Evolutionary conservation across 2,329 filamentous ascomycete genomes (phyloP), one percentile per base, ranked within the genome.

Genomic region (Alternaria sp.): DNA sequence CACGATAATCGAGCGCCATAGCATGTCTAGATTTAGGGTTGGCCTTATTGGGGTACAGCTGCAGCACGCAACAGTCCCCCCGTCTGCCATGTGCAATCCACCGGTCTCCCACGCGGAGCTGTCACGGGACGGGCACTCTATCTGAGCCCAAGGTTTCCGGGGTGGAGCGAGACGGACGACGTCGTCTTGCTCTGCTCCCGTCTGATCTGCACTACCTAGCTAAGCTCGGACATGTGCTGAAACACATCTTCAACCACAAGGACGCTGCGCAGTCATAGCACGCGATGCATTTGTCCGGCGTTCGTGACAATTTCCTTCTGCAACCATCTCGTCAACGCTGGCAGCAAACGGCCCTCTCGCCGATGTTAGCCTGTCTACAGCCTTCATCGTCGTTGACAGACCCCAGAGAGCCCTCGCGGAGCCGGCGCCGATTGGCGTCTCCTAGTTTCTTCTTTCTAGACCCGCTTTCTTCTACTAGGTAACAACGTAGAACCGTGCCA

Each of bases 171-270:
- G 72, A 71, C 50, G 36, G 36, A 40, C 15, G 36, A 11, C 36
- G 40, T 54, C 50, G 17, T 36, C 28, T 40, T 47, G 60, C 54
- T 64, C 64, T 67, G 66, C 68, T 69, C 70, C 69, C 70, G 73
- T 73, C 71, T 68, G 72, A 74, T 75, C 71, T 66, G 65, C 73
- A 66, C 47, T 25, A 40, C 36, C 36, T 40, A 40, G 36, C 36
- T 40, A 46, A 43, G 56, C 57, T 56, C 59, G 66, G 65, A 57
- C 61, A 36, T 56, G 23, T 19, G 12, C 68, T 72, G 68, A 74
- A 74, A 74, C 70, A 67, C 23, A 49, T 52, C 43, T 51, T 30
- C 43, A 43, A 67, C 28, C 52, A 43, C 36, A 30, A 5, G 15
- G 54, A 28, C 46, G 28, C 50, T 51, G 54, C 25, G 47, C 54